Evolutionary conservation across 1,284 basidiomycete species (phyloP), one percentile per base, ranked within the genome.

Genomic region (Sporisorium graminicola): DNA sequence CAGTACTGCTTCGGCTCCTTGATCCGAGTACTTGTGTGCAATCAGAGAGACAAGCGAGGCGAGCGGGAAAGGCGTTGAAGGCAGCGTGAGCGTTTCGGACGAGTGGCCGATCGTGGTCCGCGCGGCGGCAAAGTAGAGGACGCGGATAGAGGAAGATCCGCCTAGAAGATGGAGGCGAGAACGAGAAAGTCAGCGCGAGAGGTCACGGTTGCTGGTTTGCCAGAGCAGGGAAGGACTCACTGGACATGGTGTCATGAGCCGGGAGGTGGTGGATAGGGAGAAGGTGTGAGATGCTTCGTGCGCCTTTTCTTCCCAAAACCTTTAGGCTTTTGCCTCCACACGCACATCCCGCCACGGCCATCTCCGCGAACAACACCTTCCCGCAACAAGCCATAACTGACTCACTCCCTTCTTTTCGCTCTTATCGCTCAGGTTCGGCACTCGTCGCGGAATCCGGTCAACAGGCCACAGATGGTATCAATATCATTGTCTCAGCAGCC

Each of bases 1-100:
- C 9, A 79, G 60, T 3, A 67, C 65, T 1, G 44, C 14, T 2
- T 42, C 52, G 0, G 56, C 16, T 5, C 56, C 58, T 3, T 66
- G 29, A 0, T 50, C 43, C 2, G 43, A 12, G 52, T 74, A 42
- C 13, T 44, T 51, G 12, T 37, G 2, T 26, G 86, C 82, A 44
- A 93, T 88, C 24, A 90, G 82, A 12, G 83, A 79, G 20, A 87
- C 82, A 14, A 93, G 88, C 2, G 87, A 87, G 10, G 88, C 87
- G n/a, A 93, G 88, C 5, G 86, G 87, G 70, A 91, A 88, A 6
- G 81, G 66, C 52, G 62, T 43, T 2, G 40, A 24, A 6, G 74
- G 66, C 2, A 77, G 61, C 12, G 13, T 6, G 20, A 77, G 20
- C 14, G 43, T 55, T 31, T 77, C 74, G 27, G 29, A 33, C 5